A percentile compares a stretch with the other conserved stretches of the same genome.
These are phyloP conservation scores for Vitellaria paradoxa DNA, from an alignment of 179 eudicot genomes.

Conservation along the genomic window DNA sequence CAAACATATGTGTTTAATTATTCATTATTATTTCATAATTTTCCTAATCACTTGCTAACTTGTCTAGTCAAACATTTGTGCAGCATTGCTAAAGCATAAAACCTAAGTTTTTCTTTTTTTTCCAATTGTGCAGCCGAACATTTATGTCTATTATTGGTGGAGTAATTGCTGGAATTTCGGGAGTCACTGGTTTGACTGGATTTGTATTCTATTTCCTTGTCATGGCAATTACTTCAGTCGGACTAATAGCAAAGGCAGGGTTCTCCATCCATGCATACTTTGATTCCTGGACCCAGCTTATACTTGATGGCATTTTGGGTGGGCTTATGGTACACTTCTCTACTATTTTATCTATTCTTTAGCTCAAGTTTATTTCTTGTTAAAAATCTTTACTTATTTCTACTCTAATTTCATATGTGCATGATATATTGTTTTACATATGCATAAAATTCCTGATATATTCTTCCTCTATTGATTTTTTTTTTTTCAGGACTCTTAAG, in stretches of 20 bases:
- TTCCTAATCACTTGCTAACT: neutral
- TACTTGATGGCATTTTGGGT: constrained; percentile 85
- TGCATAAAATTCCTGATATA: neutral
- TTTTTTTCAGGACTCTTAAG: neutral
- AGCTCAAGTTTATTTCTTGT: neutral
- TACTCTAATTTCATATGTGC: too few species aligned
- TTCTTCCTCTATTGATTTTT: neutral
- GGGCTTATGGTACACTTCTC: constrained; percentile 79
- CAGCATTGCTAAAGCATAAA: neutral
- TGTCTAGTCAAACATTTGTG: neutral
- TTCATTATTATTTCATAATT: neutral
- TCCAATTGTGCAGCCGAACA: constrained; percentile 69
- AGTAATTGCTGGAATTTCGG: constrained; percentile 84
- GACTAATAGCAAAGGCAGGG: constrained; percentile 82
- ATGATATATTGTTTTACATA: neutral
- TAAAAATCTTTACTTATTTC: neutral
- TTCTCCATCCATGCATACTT: constrained; percentile 85
- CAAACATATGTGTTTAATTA: neutral
- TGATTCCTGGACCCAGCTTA: constrained; percentile 82
- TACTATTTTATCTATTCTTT: neutral
- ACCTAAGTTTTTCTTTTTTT: neutral
- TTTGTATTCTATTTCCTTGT: constrained; percentile 76
- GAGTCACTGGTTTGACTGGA: constrained; percentile 83
- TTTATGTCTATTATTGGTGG: constrained; percentile 92
- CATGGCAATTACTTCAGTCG: constrained; percentile 85